Percentiles rank a stretch among this genome's conserved stretches.
Conservation (phyloP, 2,329 filamentous ascomycete genomes). For the Graphiopsis chlorocephala region DNA sequence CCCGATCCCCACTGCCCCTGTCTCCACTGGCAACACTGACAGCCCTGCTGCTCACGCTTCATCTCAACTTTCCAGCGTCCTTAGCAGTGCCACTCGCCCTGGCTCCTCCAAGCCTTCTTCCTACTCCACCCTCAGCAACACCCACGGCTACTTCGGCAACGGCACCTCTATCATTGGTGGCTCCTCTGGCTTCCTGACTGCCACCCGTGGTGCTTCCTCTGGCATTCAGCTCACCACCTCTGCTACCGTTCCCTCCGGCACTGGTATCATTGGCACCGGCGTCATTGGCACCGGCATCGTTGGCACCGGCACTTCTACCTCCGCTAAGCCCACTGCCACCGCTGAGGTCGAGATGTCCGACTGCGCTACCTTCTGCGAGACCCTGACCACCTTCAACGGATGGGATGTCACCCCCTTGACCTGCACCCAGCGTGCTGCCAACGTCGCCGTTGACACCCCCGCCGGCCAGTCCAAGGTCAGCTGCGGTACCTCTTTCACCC, state of each 20-base stretch:
- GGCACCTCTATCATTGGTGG: conserved; percentile 1
- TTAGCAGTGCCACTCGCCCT: neutral
- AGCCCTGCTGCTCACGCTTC: conserved; percentile 8
- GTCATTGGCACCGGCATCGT: neutral
- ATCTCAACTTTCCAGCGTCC: neutral
- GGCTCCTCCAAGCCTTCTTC: neutral
- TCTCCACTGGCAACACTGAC: neutral
- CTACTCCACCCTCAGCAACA: neutral
- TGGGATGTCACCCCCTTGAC: conserved; percentile 16
- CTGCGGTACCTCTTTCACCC: conserved; percentile 26
- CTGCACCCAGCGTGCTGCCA: conserved; percentile 12
- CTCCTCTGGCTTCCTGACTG: conserved; percentile 6
- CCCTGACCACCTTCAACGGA: conserved; percentile 12
- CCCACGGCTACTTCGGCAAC: conserved; percentile 12
- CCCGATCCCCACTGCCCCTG: conserved; percentile 8
- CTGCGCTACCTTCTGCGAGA: conserved; percentile 17
- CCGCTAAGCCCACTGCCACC: conserved; percentile 4
- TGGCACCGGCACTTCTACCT: neutral
- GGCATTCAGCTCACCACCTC: conserved; percentile 9
- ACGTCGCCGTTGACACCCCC: conserved; percentile 4
- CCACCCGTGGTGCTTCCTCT: conserved; percentile 3
- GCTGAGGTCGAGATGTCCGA: conserved; percentile 9
- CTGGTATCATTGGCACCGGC: neutral
- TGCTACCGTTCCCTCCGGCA: conserved; percentile 1
- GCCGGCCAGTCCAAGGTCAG: conserved; percentile 12